These are phyloP conservation scores for Pelargonium exstipulatum DNA, from an alignment of 441 rosid species.

Conservation along the genomic window DNA sequence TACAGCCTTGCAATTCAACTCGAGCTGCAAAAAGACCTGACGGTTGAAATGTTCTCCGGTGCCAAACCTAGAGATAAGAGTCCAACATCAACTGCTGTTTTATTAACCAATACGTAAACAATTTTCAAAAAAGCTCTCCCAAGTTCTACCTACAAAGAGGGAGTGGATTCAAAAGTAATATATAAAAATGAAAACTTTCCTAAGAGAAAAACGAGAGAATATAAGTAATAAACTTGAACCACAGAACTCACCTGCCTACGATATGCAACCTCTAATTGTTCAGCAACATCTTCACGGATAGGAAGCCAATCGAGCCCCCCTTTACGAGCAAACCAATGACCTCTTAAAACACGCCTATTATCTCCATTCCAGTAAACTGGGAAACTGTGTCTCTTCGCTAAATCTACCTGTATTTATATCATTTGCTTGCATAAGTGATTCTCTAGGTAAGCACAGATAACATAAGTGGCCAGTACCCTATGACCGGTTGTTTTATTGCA, in stretches of 20 bases:
- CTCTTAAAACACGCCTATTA: slow-evolving; percentile 91
- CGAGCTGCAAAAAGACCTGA: slow-evolving; percentile 99
- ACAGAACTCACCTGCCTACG: slow-evolving; percentile 49
- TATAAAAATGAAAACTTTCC: not conserved
- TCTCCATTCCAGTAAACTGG: slow-evolving; percentile 98
- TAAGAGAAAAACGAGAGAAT: not conserved
- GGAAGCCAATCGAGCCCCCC: slow-evolving; percentile 97
- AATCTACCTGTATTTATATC: slow-evolving; percentile 65
- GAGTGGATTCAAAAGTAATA: not conserved
- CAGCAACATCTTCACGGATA: slow-evolving; percentile 85
- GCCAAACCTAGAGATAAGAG: slow-evolving; percentile 73
- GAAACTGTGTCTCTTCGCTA: slow-evolving; percentile 75
- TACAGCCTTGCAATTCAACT: slow-evolving; percentile 59
- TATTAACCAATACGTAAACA: not conserved
- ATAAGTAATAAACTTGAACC: slow-evolving; percentile 1
- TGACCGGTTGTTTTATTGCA: too few relatives aligned
- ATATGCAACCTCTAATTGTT: slow-evolving; percentile 89
- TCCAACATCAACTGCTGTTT: slow-evolving; percentile 21
- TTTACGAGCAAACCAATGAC: slow-evolving; percentile 96
- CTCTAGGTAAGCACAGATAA: not conserved
- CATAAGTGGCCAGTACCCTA: not conserved
- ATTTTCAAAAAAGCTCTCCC: not conserved
- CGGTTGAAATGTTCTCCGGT: slow-evolving; percentile 82
- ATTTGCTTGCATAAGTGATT: not conserved
- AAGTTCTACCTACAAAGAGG: slow-evolving; percentile 10